A percentile compares a stretch with the other conserved stretches of the same genome.
phyloP scores from a whole-genome alignment of 2,329 filamentous ascomycete genomes.

The Penicillium hordei region DNA sequence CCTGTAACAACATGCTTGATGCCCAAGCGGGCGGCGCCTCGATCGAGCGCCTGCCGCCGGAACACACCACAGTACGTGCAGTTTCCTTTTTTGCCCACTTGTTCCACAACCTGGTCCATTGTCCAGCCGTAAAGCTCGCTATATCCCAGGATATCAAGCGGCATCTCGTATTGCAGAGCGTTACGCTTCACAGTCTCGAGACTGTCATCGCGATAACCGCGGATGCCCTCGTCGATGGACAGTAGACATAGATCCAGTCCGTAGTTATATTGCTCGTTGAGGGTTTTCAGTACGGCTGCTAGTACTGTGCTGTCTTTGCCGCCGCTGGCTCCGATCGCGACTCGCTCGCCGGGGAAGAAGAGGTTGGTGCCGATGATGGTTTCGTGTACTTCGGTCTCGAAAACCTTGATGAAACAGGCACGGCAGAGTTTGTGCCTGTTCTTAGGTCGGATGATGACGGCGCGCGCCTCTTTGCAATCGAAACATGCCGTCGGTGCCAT shows the following conservation, averaged over 20 bases:
- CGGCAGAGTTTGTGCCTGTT: constrained; percentile 94
- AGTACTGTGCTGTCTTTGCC: constrained; percentile 97
- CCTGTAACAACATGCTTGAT: constrained; percentile 95
- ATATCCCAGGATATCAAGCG: constrained; percentile 88
- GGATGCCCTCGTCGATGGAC: constrained; percentile 96
- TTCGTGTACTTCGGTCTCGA: constrained; percentile 91
- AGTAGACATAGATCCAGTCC: constrained; percentile 81
- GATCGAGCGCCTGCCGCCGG: constrained; percentile 85
- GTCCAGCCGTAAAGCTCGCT: constrained; percentile 96
- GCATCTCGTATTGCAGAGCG: constrained; percentile 85
- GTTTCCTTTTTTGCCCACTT: constrained; percentile 96
- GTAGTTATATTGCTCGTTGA: constrained; percentile 88
- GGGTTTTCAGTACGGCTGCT: constrained; percentile 87
- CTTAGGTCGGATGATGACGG: constrained; percentile 89
- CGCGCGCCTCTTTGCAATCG: constrained; percentile 72
- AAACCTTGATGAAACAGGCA: constrained; percentile 78
- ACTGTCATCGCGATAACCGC: constrained; percentile 92
- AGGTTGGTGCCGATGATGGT: constrained; percentile 81
- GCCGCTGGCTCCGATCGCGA: constrained; percentile 94
- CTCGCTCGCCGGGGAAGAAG: constrained; percentile 77
- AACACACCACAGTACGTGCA: constrained; percentile 99
- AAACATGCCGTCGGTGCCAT: constrained; percentile 81
- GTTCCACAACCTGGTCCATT: constrained; percentile 97
- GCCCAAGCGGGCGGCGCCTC: constrained; percentile 80
- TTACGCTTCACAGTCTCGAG: constrained; percentile 96